Evolutionary conservation across 2,329 filamentous ascomycete species (phyloP), one percentile per base, ranked within the genome.

Genomic region (Rosellinia necatrix): DNA sequence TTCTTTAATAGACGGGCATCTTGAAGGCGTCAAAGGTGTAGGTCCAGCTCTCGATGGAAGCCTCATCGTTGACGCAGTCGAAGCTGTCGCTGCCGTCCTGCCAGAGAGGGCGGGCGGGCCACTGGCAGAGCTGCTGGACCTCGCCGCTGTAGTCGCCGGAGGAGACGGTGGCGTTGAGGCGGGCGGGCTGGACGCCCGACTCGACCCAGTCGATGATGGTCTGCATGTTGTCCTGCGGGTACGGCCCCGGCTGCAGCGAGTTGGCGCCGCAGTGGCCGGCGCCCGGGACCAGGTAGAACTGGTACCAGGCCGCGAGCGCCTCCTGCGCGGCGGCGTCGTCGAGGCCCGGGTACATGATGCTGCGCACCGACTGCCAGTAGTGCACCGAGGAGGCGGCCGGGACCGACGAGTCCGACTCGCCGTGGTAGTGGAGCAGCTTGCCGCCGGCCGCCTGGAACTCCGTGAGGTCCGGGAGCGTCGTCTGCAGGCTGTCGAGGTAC

Each of bases 151-250:
- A 62, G 8, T 58, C 51, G 6, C 71, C 72, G 1, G 64, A 66
- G 4, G 64, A 59, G 9, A 71, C 64, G 8, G 73, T 75, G 9
- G 72, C 72, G 60, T 76, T 76, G n/a, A 77, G 70, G 2, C 66
- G 67, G 5, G 47, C 40, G 1, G 74, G 74, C 56, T 61, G 63
- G 21, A 71, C 60, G 13, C 69, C 87, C 59, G 88, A 89, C 61
- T 81, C 82, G 9, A 91, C 75, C 64, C 79, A 89, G 65, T 90
- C 84, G 66, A 91, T 89, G 15, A 85, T 84, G 2, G 85, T 89
- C 2, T 86, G 83, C 69, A 89, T 84, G 37, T 90, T 86, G 4
- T 84, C 84, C 59, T 84, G 77, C 0, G 76, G 77, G 63, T 73
- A 79, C 0, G 75, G 73, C 0, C 74, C 75, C 0, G 76, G 76